A percentile compares a stretch with the other conserved stretches of the same genome.
Conservation (phyloP, 2,329 filamentous ascomycete genomes). For the Capronia coronata region DNA sequence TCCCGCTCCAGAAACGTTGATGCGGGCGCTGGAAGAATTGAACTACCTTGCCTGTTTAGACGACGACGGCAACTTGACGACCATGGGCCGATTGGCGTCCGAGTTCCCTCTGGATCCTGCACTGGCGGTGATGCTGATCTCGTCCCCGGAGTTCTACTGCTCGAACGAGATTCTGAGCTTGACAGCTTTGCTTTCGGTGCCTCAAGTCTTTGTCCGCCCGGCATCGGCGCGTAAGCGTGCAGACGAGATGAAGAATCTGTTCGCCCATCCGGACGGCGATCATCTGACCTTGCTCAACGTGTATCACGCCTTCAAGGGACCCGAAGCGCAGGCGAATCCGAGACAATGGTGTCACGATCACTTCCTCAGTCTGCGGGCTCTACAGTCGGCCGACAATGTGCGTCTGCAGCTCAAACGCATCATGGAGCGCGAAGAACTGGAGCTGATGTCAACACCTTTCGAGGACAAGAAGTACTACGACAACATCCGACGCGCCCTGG, state of each 20-base stretch:
- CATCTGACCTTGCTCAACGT: constrained; percentile 95
- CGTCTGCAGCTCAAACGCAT: constrained; percentile 86
- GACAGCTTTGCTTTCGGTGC: constrained; percentile 86
- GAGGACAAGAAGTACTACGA: constrained; percentile 96
- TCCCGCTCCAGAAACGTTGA: constrained; percentile 93
- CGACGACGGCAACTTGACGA: constrained; percentile 83
- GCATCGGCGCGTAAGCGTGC: constrained; percentile 79
- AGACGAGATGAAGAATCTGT: constrained; percentile 94
- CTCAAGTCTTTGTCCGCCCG: constrained; percentile 86
- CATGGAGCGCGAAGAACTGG: constrained; percentile 86
- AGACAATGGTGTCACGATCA: constrained; percentile 97
- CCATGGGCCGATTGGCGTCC: constrained; percentile 77
- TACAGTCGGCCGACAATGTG: constrained; percentile 90
- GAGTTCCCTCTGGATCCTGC: constrained; percentile 93
- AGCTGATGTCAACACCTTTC: constrained; percentile 82
- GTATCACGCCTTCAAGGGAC: constrained; percentile 90
- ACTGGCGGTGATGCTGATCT: constrained; percentile 95
- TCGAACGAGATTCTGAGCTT: constrained; percentile 97
- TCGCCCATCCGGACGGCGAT: constrained; percentile 87
- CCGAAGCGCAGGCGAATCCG: constrained; percentile 61
- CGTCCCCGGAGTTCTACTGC: constrained; percentile 95
- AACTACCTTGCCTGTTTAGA: constrained; percentile 96
- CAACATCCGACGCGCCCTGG: constrained; percentile 88
- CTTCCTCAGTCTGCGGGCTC: constrained; percentile 80
- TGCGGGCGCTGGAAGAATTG: constrained; percentile 93